Evolutionary conservation across 2,329 filamentous ascomycete species (phyloP), one percentile per base, ranked within the genome.

Genomic region (Sporothrix variecibatus): DNA sequence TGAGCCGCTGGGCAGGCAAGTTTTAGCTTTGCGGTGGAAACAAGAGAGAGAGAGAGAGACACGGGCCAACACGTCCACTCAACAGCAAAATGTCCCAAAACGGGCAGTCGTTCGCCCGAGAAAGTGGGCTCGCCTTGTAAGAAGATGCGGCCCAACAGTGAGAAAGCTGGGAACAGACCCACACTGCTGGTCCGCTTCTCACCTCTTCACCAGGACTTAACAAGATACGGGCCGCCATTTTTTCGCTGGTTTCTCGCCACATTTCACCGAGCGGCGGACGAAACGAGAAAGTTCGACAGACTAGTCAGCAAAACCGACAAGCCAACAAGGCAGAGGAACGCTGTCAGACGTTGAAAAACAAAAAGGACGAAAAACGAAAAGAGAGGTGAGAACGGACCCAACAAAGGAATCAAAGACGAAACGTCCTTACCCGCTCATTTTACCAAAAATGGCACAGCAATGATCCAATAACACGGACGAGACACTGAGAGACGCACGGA

Each of bases 41-140:
- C 43, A 17, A 17, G 9, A 46, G 6, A 46, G 3, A n/a, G n/a
- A n/a, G n/a, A n/a, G n/a, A n/a, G n/a, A n/a, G n/a, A n/a, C n/a
- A n/a, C n/a, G n/a, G n/a, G n/a, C n/a, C n/a, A n/a, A 2, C 40
- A 15, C 34, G 40, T 11, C 40, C 40, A 43, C 40, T 9, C 40
- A 49, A 3, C 4, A 49, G 12, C 43, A 49, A 17, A 17, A 34
- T 23, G 34, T 38, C 43, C 64, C 43, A 23, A 56, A 69, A 53
- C 67, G 67, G 67, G 46, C 43, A 69, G 67, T 69, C 67, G 67
- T 69, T 69, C 17, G 46, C 46, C 67, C 67, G 67, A 53, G 46
- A 46, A 12, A 28, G 34, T 31, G 28, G 23, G 12, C 9, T 28
- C 9, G 11, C 26, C 51, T 28, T 56, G 51, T 28, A 56, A 67